These are phyloP conservation scores for Hyphopichia khmerensis DNA, from an alignment of 1,139 yeast species.

Conservation along the genomic window DNA sequence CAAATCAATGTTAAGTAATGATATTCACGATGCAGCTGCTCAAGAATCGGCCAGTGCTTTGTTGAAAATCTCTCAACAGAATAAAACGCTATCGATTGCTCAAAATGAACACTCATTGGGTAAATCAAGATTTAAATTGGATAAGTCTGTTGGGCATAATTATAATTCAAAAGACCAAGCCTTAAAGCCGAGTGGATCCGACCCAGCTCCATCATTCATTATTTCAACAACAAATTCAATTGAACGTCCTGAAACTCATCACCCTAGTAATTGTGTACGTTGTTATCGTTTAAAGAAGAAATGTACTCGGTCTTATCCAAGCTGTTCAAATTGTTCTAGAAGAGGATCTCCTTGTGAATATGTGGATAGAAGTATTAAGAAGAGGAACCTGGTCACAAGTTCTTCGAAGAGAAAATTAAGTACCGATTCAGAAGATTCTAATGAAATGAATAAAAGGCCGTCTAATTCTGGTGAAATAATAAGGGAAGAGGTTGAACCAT, in stretches of 20 bases:
- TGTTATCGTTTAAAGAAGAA: conserved; percentile 46
- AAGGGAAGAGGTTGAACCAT: neutral
- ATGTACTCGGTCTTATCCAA: conserved; percentile 39
- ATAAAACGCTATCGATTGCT: neutral
- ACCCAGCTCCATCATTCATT: neutral
- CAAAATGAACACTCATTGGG: no score
- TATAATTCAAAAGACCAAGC: no score
- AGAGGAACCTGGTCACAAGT: conserved; percentile 9
- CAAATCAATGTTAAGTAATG: no score
- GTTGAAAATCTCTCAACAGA: neutral
- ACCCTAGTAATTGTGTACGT: conserved; percentile 38
- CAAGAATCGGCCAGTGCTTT: neutral
- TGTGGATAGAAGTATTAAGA: conserved; percentile 28
- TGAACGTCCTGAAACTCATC: conserved; percentile 27
- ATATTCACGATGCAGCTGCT: neutral
- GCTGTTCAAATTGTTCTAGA: conserved; percentile 35
- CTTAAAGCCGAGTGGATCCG: no score
- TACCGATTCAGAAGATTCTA: neutral
- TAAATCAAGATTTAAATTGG: neutral
- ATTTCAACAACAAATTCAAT: conserved; percentile 2
- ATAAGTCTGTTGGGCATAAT: neutral
- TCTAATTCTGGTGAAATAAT: neutral
- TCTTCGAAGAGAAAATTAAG: conserved; percentile 3
- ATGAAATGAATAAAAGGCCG: neutral
- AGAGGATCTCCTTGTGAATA: conserved; percentile 40